Evolutionary conservation across 257 asterid genomes (phyloP).

Genomic region (Solanum piurae): DNA sequence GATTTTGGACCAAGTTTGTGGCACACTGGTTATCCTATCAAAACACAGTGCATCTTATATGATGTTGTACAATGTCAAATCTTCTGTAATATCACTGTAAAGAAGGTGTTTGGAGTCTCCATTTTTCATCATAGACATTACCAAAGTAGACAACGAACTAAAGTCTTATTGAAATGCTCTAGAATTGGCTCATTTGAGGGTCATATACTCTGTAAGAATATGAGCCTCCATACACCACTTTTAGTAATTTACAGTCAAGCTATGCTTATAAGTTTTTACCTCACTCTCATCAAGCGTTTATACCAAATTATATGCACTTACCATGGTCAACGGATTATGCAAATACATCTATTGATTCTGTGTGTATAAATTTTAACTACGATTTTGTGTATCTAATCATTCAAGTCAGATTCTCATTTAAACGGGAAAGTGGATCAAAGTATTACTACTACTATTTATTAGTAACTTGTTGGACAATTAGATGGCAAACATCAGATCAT

Average conservation of each 20-base stretch:
- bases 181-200: background rate
- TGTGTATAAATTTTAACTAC: background rate
- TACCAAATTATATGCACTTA: background rate
- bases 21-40: background rate
- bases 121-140: background rate
- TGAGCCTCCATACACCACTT: background rate
- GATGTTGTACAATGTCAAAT: background rate
- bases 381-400: background rate
- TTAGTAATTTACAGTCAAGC: background rate
- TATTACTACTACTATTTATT: background rate
- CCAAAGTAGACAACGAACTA: background rate
- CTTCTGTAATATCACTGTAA: background rate
- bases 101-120: background rate
- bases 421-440: background rate
- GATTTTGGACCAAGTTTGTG: background rate
- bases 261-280: background rate
- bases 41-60: background rate
- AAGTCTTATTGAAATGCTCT: background rate
- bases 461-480: background rate
- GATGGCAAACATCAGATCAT: background rate
- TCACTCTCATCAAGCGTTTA: background rate
- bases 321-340: background rate
- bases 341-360: background rate
- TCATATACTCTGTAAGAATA: background rate
- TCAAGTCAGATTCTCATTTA: background rate